Evolutionary conservation across 306 rosid genomes (phyloP), one percentile per base, ranked within the genome.

Genomic region (Vigna unguiculata): DNA sequence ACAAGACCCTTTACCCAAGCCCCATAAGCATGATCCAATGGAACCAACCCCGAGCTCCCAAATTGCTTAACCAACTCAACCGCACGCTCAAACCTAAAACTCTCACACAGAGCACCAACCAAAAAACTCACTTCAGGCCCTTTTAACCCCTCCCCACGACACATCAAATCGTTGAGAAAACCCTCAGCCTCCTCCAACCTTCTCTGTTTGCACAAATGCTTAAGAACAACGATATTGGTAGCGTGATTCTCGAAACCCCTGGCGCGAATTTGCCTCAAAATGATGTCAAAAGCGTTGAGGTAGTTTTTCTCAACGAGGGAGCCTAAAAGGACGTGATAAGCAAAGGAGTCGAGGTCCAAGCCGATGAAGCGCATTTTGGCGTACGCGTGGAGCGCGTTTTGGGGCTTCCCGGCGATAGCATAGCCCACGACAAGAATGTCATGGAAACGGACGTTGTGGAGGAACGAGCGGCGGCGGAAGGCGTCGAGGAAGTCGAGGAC

Each of bases 291-390:
- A 0, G 83, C 89, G 47, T 92, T 86, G 21, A 82, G 78, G 72
- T 72, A 74, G 11, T 70, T 84, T 24, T 81, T 63, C 74, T 91
- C 95, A 28, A 79, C 91, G 19, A 94, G 77, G 13, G 96, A 80
- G 47, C 86, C 86, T 72, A 94, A 60, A 3, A 94, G 74, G 12
- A 89, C 81, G 32, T 94, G 93, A 75, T 94, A 91, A 28, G 54
- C 82, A 51, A 79, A 83, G 36, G 67, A 2, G 49, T 90, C 89
- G 32, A 94, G 63, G 83, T 94, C 98, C 17, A 86, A 53, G 3
- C 97, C 97, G 2, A 55, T 68, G 21, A 87, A 94, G 15, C 97
- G 94, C 97, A 94, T 91, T 80, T 9, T 76, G 28, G 90, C 96
- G 22, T 91, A 87, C 81, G 88, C 52, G 2, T 83, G 80, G 78